Conservation (phyloP, 148 eudicot species). For the Rhododendron ovatum region DNA sequence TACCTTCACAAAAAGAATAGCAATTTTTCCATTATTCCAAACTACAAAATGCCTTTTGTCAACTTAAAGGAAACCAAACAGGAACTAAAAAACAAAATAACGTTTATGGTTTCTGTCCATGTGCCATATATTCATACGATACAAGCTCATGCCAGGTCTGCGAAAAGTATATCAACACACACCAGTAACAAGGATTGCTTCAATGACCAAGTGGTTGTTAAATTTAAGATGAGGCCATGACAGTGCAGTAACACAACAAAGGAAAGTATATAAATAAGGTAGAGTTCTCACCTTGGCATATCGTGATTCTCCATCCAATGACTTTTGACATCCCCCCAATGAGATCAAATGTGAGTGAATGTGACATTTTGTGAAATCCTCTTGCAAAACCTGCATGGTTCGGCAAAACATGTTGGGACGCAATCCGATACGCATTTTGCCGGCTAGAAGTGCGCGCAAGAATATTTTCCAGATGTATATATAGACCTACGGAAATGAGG, state of each 20-base stretch:
- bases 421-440: neutral
- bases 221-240: neutral
- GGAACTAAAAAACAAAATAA: neutral
- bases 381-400: slow-evolving; percentile 64
- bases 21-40: neutral
- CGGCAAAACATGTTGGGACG: neutral
- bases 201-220: neutral
- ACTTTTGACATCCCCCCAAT: slow-evolving; percentile 38
- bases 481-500: neutral
- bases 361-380: slow-evolving; percentile 83
- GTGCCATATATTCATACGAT: neutral
- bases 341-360: slow-evolving; percentile 68
- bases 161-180: neutral
- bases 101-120: neutral
- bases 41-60: neutral
- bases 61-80: neutral
- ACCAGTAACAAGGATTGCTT: neutral
- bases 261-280: neutral
- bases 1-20: neutral
- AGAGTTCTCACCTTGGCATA: slow-evolving; percentile 61
- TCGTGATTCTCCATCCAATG: slow-evolving; percentile 32
- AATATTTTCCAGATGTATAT: neutral
- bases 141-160: neutral
- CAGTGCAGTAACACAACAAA: neutral
- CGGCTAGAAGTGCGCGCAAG: neutral